Conservation (phyloP, 495 filamentous ascomycete genomes). For the Penicillium turbatum region DNA sequence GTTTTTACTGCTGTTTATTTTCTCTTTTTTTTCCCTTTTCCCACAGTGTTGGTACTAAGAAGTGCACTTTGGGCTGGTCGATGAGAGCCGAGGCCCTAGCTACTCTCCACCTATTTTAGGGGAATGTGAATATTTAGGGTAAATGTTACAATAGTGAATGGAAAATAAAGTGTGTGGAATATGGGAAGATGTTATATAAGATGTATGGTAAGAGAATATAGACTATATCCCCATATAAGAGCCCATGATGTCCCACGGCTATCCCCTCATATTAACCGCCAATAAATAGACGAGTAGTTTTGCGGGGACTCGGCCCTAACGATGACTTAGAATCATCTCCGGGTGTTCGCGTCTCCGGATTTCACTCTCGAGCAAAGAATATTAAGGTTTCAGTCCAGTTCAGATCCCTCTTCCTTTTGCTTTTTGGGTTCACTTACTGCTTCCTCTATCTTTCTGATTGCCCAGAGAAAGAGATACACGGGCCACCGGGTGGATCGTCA, state of each 20-base stretch:
- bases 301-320: not conserved
- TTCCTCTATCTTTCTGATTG: too few species aligned
- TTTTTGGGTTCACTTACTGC: too few species aligned
- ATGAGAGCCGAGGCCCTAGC: conserved; percentile 7
- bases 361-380: not conserved
- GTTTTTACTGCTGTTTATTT: not conserved
- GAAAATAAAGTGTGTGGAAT: too few species aligned
- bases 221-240: too few species aligned
- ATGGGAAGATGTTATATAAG: too few species aligned
- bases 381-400: not conserved
- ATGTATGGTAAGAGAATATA: too few species aligned
- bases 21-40: not conserved
- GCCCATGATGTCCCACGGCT: too few species aligned
- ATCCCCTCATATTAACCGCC: too few species aligned
- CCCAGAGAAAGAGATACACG: too few species aligned
- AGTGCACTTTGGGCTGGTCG: not conserved
- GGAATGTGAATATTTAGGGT: too few species aligned
- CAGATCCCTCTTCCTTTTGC: not conserved
- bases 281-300: not conserved
- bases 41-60: not conserved
- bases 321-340: not conserved
- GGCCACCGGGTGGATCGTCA: not conserved
- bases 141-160: too few species aligned
- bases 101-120: too few species aligned
- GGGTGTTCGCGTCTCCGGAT: not conserved